phyloP scores from a whole-genome alignment of 2,329 filamentous ascomycete species.

The Amylocarpus encephaloides region DNA sequence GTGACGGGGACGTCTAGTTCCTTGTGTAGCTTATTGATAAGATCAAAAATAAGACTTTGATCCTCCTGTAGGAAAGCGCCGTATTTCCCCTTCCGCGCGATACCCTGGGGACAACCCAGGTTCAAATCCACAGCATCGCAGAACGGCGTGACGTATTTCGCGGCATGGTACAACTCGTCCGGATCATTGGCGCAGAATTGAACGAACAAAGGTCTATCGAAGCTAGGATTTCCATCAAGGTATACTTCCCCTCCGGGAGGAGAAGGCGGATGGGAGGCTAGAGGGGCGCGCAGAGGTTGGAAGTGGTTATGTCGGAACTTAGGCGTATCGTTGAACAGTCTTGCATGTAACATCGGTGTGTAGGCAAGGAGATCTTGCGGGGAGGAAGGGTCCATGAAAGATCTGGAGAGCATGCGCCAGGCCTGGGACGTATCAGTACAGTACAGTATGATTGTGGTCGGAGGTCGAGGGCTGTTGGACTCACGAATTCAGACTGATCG shows the following conservation, averaged over 20 bases:
- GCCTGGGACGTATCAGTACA: constrained; percentile 58
- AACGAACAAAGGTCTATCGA: constrained; percentile 87
- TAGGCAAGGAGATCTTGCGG: constrained; percentile 72
- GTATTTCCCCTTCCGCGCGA: constrained; percentile 84
- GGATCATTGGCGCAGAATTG: constrained; percentile 94
- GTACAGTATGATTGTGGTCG: neutral
- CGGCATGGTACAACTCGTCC: constrained; percentile 71
- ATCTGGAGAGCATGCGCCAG: constrained; percentile 94
- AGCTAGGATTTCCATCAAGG: constrained; percentile 78
- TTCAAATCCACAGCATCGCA: constrained; percentile 97
- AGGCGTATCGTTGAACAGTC: constrained; percentile 70
- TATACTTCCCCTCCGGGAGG: constrained; percentile 38
- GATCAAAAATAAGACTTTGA: constrained; percentile 70
- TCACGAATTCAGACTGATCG: constrained; percentile 93
- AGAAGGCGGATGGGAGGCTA: constrained; percentile 18
- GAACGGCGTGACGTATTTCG: constrained; percentile 70
- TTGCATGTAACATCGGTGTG: constrained; percentile 93
- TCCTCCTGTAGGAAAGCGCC: constrained; percentile 94
- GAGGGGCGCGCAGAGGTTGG: constrained; percentile 45
- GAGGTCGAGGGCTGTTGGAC: constrained; percentile 30
- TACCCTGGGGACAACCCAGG: constrained; percentile 91
- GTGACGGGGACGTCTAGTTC: constrained; percentile 80
- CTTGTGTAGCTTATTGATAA: constrained; percentile 77
- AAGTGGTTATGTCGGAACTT: constrained; percentile 78
- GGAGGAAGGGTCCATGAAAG: constrained; percentile 67